These are phyloP conservation scores for Podaxis sp. DNA, from an alignment of 768 basidiomycete species.

Conservation along the genomic window DNA sequence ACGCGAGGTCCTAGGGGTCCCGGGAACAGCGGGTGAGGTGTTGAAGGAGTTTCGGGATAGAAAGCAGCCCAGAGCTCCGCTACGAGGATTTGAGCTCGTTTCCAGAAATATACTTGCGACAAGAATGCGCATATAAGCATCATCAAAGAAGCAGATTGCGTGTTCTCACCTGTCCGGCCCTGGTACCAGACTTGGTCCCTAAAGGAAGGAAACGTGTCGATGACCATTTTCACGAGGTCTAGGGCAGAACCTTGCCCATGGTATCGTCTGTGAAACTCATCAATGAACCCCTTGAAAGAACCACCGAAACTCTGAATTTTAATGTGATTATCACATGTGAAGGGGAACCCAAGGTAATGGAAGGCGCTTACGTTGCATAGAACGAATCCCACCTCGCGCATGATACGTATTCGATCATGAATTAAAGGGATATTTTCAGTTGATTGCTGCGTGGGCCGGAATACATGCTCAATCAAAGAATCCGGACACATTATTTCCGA, in stretches of 20 bases:
- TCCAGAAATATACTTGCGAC: conserved; percentile 75
- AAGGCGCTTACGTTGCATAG: conserved; percentile 58
- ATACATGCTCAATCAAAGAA: conserved; percentile 63
- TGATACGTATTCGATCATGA: conserved; percentile 66
- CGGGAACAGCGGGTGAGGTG: conserved; percentile 74
- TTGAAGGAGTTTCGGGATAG: conserved; percentile 52
- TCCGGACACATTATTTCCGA: conserved; percentile 72
- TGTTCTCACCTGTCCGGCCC: conserved; percentile 53
- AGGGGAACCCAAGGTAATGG: background rate
- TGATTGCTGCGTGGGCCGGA: conserved; percentile 57
- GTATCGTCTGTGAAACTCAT: conserved; percentile 55
- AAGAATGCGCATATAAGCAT: conserved; percentile 1
- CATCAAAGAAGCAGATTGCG: background rate
- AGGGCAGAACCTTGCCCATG: conserved; percentile 63
- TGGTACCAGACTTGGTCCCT: conserved; percentile 64
- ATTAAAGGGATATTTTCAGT: conserved; percentile 71
- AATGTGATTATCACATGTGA: background rate
- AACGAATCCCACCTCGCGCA: conserved; percentile 76
- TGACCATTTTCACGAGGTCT: conserved; percentile 70
- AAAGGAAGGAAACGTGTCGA: conserved; percentile 72
- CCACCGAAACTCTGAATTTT: conserved; percentile 59
- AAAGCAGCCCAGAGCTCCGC: conserved; percentile 94
- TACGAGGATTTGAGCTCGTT: conserved; percentile 87
- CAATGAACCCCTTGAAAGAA: conserved; percentile 66
- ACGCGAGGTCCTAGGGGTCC: conserved; percentile 55